phyloP scores from a whole-genome alignment of 2,329 filamentous ascomycete genomes.

The Camptophora hylomeconis region DNA sequence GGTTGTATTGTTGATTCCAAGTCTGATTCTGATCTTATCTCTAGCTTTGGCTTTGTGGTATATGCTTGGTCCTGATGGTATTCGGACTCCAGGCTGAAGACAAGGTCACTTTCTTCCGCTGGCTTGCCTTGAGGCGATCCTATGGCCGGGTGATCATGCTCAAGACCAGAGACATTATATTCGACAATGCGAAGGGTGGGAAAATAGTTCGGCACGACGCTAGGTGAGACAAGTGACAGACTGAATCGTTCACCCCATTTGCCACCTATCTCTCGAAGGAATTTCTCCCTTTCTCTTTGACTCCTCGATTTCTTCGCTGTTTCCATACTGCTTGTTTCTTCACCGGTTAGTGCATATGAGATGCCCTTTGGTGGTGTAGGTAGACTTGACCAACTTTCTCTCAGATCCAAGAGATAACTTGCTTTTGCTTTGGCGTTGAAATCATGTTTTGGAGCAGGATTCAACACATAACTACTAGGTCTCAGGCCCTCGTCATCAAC shows the following conservation, averaged over 20 bases:
- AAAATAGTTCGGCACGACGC: conserved; percentile 84
- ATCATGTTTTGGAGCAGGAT: conserved; percentile 26
- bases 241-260: conserved; percentile 76
- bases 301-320: conserved; percentile 30
- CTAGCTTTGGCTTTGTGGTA: conserved; percentile 2
- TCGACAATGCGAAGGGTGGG: conserved; percentile 82
- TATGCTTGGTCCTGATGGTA: conserved; percentile 4
- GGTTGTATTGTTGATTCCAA: conserved; percentile 10
- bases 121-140: not conserved
- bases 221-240: conserved; percentile 67
- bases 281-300: conserved; percentile 36
- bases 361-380: conserved; percentile 38
- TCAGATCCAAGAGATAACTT: conserved; percentile 67
- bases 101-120: not conserved
- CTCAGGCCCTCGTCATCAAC: conserved; percentile 31
- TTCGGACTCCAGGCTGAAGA: not conserved
- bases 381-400: conserved; percentile 64
- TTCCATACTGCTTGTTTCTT: conserved; percentile 8
- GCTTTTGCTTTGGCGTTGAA: conserved; percentile 54
- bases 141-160: conserved; percentile 27
- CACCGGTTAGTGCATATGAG: conserved; percentile 9
- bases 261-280: conserved; percentile 59
- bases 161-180: conserved; percentile 78
- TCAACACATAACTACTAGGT: conserved; percentile 5
- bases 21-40: conserved; percentile 9